Conservation (phyloP, 495 filamentous ascomycete species). For the Neurospora sp. region DNA sequence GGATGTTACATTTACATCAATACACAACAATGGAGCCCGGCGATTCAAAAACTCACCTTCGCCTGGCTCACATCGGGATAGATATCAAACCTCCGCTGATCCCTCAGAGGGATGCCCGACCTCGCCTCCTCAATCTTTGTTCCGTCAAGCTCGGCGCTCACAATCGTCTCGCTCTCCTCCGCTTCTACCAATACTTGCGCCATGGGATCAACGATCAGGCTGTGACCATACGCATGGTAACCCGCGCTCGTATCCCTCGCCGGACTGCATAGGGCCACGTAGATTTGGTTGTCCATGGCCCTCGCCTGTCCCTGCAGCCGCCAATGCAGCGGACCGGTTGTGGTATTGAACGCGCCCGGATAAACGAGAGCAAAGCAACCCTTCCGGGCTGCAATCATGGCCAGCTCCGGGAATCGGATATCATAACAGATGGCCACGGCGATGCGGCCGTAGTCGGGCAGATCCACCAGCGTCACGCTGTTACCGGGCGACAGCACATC, state of each 20-base stretch:
- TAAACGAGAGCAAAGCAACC: constrained; percentile 75
- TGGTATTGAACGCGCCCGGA: constrained; percentile 91
- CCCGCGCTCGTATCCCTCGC: constrained; percentile 66
- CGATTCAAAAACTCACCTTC: constrained; percentile 20
- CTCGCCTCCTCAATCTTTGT: constrained; percentile 66
- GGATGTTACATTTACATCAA: not conserved
- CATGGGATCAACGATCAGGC: constrained; percentile 80
- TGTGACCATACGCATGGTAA: constrained; percentile 92
- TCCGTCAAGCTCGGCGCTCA: constrained; percentile 64
- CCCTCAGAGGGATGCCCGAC: constrained; percentile 73
- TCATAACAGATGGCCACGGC: constrained; percentile 95
- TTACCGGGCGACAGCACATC: constrained; percentile 80
- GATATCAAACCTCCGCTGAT: constrained; percentile 87
- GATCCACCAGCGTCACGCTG: constrained; percentile 67
- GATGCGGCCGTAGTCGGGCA: constrained; percentile 77
- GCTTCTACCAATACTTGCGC: constrained; percentile 66
- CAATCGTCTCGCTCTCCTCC: constrained; percentile 63
- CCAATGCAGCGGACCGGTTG: constrained; percentile 91
- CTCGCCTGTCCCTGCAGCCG: constrained; percentile 68
- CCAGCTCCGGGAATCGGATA: constrained; percentile 89
- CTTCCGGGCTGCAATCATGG: constrained; percentile 72
- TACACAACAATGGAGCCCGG: not conserved
- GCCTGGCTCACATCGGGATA: constrained; percentile 78
- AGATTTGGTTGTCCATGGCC: constrained; percentile 90
- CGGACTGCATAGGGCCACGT: constrained; percentile 86